phyloP scores from a whole-genome alignment of 495 filamentous ascomycete genomes.

The Sordaria brevicollis region DNA sequence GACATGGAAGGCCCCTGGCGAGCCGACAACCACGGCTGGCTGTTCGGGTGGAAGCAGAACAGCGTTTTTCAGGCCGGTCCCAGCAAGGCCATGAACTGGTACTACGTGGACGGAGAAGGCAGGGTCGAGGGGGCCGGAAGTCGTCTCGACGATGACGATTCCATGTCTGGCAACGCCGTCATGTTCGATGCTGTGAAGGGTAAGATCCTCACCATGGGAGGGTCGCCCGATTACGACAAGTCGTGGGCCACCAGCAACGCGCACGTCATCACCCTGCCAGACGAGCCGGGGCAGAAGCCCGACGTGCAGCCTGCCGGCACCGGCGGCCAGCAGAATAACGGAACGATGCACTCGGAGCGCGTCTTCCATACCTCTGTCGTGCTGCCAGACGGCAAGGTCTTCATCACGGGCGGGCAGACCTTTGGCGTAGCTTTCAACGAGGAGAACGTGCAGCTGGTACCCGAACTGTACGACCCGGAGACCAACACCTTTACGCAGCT shows the following conservation, averaged over 20 bases:
- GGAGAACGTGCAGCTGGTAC: conserved; percentile 26
- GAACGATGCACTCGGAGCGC: background rate
- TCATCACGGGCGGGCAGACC: conserved; percentile 45
- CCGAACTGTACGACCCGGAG: conserved; percentile 43
- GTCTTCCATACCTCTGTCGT: conserved; percentile 34
- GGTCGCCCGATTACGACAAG: background rate
- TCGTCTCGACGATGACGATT: conserved; percentile 33
- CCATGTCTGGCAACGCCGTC: conserved; percentile 26
- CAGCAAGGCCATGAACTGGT: conserved; percentile 49
- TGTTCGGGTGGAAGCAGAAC: conserved; percentile 49
- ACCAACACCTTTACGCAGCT: conserved; percentile 28
- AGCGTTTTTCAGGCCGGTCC: conserved; percentile 51
- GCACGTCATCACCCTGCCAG: background rate
- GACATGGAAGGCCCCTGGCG: conserved; percentile 37
- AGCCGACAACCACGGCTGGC: conserved; percentile 48
- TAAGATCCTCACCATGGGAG: conserved; percentile 56
- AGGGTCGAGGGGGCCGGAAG: conserved; percentile 24
- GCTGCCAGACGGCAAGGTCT: conserved; percentile 46
- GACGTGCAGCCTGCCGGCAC: background rate
- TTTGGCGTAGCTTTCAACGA: conserved; percentile 41
- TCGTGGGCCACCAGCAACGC: background rate
- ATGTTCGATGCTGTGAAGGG: conserved; percentile 39
- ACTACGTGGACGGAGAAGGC: conserved; percentile 31
- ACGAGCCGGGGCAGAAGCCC: background rate
- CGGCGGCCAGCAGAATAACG: no score